Conservation (phyloP, 2,329 filamentous ascomycete species). For the Apiospora phragmitis region DNA sequence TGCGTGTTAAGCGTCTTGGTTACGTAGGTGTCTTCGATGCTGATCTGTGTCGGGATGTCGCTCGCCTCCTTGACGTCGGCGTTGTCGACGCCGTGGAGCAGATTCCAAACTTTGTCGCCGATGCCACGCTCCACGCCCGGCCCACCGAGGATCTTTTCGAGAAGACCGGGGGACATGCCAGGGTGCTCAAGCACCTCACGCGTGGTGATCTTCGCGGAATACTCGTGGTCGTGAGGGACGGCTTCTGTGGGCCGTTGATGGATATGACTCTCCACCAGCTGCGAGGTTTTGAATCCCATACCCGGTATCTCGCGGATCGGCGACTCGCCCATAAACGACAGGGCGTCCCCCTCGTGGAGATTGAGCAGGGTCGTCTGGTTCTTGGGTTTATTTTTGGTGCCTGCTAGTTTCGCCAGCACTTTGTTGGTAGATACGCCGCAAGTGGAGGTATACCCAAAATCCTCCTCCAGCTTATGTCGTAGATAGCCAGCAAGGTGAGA, state of each 20-base stretch:
- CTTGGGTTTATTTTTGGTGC: constrained; percentile 81
- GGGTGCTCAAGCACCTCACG: constrained; percentile 60
- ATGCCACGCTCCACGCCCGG: constrained; percentile 71
- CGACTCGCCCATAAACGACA: constrained; percentile 71
- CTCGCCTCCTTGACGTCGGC: constrained; percentile 71
- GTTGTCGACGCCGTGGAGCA: constrained; percentile 80
- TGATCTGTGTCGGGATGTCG: constrained; percentile 81
- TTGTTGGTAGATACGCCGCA: constrained; percentile 90
- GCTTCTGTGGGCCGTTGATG: constrained; percentile 31
- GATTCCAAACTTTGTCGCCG: constrained; percentile 70
- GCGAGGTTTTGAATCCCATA: constrained; percentile 78
- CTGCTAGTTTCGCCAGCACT: constrained; percentile 80
- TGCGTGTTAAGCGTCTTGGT: constrained; percentile 65
- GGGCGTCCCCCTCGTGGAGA: constrained; percentile 57
- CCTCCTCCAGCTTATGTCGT: constrained; percentile 68
- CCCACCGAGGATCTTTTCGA: constrained; percentile 71
- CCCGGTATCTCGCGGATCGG: constrained; percentile 81
- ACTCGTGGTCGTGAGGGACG: constrained; percentile 38
- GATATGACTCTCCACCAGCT: constrained; percentile 64
- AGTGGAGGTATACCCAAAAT: constrained; percentile 83
- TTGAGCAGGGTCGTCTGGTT: constrained; percentile 83
- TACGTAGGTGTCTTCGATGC: constrained; percentile 89
- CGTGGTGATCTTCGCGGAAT: constrained; percentile 56
- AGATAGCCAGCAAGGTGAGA: constrained; percentile 80
- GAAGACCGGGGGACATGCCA: constrained; percentile 59